Base-by-base conservation (phyloP, 495 filamentous ascomycete genomes). In the Haplographium delicatum region DNA sequence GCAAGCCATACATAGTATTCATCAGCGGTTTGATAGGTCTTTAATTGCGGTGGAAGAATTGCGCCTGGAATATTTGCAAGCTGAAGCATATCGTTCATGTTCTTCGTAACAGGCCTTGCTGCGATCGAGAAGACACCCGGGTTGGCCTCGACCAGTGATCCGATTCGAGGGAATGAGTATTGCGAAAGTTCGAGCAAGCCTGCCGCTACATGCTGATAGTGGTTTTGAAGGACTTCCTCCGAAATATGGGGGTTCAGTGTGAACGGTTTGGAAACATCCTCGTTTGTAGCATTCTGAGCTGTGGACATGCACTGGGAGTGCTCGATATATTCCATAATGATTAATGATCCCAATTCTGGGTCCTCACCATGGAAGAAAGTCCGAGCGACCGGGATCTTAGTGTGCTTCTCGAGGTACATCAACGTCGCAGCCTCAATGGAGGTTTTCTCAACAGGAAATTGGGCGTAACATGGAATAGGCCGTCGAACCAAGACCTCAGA, bases 1-100 rank as follows among this genome's bases (percentile, higher is more conserved):
- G 68, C 65, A 31, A 75, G 55, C 28, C 62, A 64, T 8, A 57
- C 50, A 48, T 73, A 72, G 59, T 68, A 74, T 19, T 65, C 67
- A 22, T 61, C 58, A 0, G 67, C 62, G 28, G 58, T 69, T n/a
- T 19, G 13, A 35, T 61, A 67, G 5, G 59, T 62, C 30, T 44
- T 53, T 41, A 40, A 51, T 53, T 79, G 70, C 0, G 30, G 50
- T 13, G 62, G 58, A 35, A 65, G 54, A 4, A 58, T 24, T 3
- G 57, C 42, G 0, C 23, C 44, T 9, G 62, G 56, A 31, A 64
- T 51, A 3, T 58, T 56, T 2, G 54, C 59, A 30, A 57, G 44
- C 23, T 55, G 44, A 16, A 60, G 5, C 39, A 65, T 33, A 28
- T 47, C 46, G 60, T 58, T 62, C 53, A 67, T 62, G 37, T 63